Base-by-base conservation (phyloP, 164 flowering plant genomes). In the Amborella trichopoda region DNA sequence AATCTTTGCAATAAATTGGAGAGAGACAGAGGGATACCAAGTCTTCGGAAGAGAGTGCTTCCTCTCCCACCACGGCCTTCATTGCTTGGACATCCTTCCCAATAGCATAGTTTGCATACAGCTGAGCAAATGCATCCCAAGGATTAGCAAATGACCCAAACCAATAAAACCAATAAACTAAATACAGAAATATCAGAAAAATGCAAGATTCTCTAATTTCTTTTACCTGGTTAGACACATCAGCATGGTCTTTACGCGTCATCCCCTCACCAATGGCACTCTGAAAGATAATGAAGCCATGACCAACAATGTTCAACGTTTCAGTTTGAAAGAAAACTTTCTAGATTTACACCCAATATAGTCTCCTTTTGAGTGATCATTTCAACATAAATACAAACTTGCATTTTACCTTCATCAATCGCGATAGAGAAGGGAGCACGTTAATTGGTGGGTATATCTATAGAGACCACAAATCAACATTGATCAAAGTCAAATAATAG, bases 41-140 rank as follows among this genome's bases (percentile, higher is more conserved):
- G 56, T 90, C 99, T 65, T 93, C 96, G 11, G 99, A 93, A 62
- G 96, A 88, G 59, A 93, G 91, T 4, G 99, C 99, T 74, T 88
- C 99, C 70, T 93, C 99, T 76, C 99, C 99, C 48, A 93, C 99
- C 64, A 88, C 99, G 52, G 96, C 96, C 73, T 93, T 93, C 99
- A 93, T 93, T 44, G 99, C 99, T 58, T 93, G 96, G 9, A 93
- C 99, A 72, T 85, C 96, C 71, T 93, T 93, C 32, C 99, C 99
- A 54, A 93, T 88, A 2, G 96, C 96, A 76, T 93, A 93, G 58
- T 93, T 93, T 61, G 99, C 99, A 71, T 93, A 93, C 0, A 88
- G 73, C 99, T 88, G 69, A 49, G 37, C 39, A 24, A 0, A n/a
- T n/a, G n/a, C n/a, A n/a, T n/a, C n/a, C n/a, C n/a, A n/a, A n/a